A percentile compares a stretch with the other conserved stretches of the same genome.
Conservation (phyloP, 495 filamentous ascomycete species). For the Cairneyella variabilis region DNA sequence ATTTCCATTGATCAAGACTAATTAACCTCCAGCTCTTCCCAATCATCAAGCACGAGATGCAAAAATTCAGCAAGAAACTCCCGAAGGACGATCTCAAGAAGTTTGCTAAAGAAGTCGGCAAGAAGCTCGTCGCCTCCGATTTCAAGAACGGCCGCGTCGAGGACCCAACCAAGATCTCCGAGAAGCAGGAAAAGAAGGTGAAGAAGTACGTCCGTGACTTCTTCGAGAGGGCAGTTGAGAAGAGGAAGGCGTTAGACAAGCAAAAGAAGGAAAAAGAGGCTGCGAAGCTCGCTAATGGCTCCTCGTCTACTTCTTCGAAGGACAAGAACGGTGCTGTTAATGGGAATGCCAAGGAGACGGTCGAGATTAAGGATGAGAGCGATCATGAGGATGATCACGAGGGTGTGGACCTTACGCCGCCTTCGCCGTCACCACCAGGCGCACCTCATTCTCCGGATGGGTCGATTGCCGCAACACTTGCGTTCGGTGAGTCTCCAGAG, state of each 20-base stretch:
- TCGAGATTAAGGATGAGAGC: constrained; percentile 18
- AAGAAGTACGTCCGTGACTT: constrained; percentile 77
- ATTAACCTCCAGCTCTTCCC: constrained; percentile 62
- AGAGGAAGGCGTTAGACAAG: constrained; percentile 66
- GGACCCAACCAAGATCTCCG: constrained; percentile 75
- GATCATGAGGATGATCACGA: constrained; percentile 21
- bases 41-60: constrained; percentile 76
- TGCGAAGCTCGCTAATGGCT: constrained; percentile 19
- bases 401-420: constrained; percentile 36
- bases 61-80: constrained; percentile 80
- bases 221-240: constrained; percentile 78
- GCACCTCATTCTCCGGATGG: neutral
- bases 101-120: constrained; percentile 80
- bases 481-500: constrained; percentile 26
- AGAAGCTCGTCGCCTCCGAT: constrained; percentile 83
- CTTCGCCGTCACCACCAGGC: constrained; percentile 3
- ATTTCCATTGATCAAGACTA: constrained; percentile 19
- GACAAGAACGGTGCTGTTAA: constrained; percentile 29
- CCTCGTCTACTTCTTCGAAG: constrained; percentile 4
- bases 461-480: neutral
- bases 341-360: constrained; percentile 30
- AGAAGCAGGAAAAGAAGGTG: constrained; percentile 75
- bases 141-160: constrained; percentile 82
- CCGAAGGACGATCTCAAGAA: constrained; percentile 85
- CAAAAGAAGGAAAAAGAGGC: constrained; percentile 48